These are phyloP conservation scores for Coffea eugenioides DNA, from an alignment of 257 asterid genomes.

Conservation along the genomic window DNA sequence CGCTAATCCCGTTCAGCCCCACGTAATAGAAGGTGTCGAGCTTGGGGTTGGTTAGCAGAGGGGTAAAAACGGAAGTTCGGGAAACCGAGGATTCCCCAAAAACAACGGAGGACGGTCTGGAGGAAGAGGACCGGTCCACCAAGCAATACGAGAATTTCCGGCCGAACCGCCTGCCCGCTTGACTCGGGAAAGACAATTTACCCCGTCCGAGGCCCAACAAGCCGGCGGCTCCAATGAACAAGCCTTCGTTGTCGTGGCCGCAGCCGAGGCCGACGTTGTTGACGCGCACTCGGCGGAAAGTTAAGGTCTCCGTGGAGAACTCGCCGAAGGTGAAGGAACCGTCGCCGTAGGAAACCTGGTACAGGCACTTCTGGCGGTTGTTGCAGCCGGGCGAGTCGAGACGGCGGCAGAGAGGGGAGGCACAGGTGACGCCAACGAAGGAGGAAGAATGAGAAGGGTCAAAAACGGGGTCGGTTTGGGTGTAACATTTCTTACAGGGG, in stretches of 20 bases:
- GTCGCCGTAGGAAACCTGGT: constrained; percentile 86
- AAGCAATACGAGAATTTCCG: constrained; percentile 72
- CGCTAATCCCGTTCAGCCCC: constrained; percentile 65
- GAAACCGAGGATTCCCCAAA: constrained; percentile 74
- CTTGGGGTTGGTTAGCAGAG: constrained; percentile 57
- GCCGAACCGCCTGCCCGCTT: constrained; percentile 61
- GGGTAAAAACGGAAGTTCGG: constrained; percentile 57
- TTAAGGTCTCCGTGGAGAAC: constrained; percentile 82
- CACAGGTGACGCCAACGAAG: constrained; percentile 49
- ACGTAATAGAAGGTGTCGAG: constrained; percentile 81
- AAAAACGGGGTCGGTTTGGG: constrained; percentile 81
- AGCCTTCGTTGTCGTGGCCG: constrained; percentile 85
- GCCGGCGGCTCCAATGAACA: constrained; percentile 87
- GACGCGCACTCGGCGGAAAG: constrained; percentile 52
- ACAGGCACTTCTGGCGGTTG: constrained; percentile 55
- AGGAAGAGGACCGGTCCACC: constrained; percentile 65
- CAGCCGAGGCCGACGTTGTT: constrained; percentile 66
- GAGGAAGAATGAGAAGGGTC: constrained; percentile 55
- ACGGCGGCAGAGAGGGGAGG: constrained; percentile 60
- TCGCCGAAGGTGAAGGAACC: constrained; percentile 82
- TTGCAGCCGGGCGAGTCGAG: constrained; percentile 71
- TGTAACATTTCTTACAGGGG: constrained; percentile 75
- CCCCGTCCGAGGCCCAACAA: constrained; percentile 87
- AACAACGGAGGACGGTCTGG: constrained; percentile 57
- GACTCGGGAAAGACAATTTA: constrained; percentile 61